Conservation (phyloP, 164 flowering plant genomes). For the Nymphaea thermarum region DNA sequence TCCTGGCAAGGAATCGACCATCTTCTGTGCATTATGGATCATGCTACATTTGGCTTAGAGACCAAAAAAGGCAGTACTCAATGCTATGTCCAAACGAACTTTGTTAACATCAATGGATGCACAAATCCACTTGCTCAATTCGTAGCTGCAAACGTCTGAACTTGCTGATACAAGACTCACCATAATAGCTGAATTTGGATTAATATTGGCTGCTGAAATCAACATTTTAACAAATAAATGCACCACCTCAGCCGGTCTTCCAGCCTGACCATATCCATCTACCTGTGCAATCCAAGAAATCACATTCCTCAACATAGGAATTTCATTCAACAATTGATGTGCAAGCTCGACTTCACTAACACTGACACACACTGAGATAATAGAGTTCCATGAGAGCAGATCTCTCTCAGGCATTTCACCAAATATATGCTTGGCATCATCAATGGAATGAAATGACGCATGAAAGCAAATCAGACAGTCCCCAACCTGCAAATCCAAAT, state of each 20-base stretch:
- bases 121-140: constrained; percentile 21
- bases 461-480: constrained; percentile 5
- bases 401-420: constrained; percentile 25
- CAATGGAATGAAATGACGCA: background rate
- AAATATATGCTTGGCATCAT: constrained; percentile 10
- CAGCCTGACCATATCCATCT: constrained; percentile 23
- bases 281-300: constrained; percentile 27
- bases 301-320: constrained; percentile 22
- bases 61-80: constrained; percentile 24
- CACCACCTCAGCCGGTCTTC: constrained; percentile 18
- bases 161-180: constrained; percentile 27
- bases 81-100: constrained; percentile 13
- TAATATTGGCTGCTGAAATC: constrained; percentile 15
- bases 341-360: constrained; percentile 16
- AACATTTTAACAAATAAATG: constrained; percentile 22
- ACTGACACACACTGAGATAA: constrained; percentile 13
- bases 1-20: constrained; percentile 14
- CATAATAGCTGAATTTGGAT: constrained; percentile 22
- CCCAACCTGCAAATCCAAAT: constrained; percentile 1
- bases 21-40: constrained; percentile 16
- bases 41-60: constrained; percentile 21
- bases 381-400: constrained; percentile 26
- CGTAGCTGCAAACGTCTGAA: constrained; percentile 13
- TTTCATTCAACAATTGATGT: constrained; percentile 17
- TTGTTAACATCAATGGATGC: constrained; percentile 21